Conservation (phyloP, 73 alveolate species). For the Stentor roeselii region DNA sequence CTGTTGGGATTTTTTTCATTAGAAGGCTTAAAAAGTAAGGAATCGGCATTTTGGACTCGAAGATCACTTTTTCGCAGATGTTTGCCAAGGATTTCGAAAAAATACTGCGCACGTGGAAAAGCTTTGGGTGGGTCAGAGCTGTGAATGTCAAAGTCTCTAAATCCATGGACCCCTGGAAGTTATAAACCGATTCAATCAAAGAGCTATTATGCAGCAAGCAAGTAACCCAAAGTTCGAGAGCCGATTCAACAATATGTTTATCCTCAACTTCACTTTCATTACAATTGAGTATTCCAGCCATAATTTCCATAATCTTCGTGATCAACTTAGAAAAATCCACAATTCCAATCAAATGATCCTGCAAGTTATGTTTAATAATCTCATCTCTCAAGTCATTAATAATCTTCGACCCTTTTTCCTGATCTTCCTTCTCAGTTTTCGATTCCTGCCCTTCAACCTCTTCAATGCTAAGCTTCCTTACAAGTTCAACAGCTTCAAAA, state of each 20-base stretch:
- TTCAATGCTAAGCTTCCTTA: slow-evolving; percentile 15
- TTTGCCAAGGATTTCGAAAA: neutral
- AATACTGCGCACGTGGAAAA: neutral
- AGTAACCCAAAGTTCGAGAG: slow-evolving; percentile 34
- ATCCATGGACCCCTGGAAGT: neutral
- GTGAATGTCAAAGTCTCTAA: neutral
- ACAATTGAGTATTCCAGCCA: slow-evolving; percentile 27
- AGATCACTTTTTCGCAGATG: neutral
- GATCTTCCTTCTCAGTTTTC: neutral
- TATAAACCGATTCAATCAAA: neutral
- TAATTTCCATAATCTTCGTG: neutral
- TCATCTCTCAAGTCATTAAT: neutral
- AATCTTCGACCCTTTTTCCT: neutral
- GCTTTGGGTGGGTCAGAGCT: neutral
- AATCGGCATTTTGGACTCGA: neutral
- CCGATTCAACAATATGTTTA: slow-evolving; percentile 47
- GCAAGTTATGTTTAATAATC: neutral
- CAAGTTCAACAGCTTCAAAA: slow-evolving; percentile 40
- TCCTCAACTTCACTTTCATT: slow-evolving; percentile 50
- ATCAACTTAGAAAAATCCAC: slow-evolving; percentile 4
- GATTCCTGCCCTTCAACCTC: slow-evolving; percentile 10
- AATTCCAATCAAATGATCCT: neutral
- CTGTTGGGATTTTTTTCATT: slow-evolving; percentile 9
- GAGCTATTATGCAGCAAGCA: slow-evolving; percentile 22
- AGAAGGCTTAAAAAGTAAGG: neutral